Conservation (phyloP, 148 eudicot species). For the Cornus suecica region DNA sequence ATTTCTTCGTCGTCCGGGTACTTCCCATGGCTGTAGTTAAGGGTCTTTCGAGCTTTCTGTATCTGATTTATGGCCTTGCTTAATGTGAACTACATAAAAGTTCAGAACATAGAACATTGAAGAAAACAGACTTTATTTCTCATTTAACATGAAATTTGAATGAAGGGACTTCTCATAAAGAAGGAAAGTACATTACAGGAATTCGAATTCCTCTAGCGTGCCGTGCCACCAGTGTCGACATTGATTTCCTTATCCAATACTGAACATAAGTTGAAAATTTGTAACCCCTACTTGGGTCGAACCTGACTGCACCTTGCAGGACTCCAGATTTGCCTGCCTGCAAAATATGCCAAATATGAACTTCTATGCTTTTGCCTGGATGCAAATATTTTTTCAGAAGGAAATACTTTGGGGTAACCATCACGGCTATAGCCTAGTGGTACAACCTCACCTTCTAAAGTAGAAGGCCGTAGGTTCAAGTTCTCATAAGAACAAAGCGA, state of each 20-base stretch:
- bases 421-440: too few relatives aligned
- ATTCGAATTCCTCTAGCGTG: slow-evolving; percentile 77
- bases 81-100: slow-evolving; percentile 44
- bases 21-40: slow-evolving; percentile 48
- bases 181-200: slow-evolving; percentile 46
- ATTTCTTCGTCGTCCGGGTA: slow-evolving; percentile 67
- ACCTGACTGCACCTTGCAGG: slow-evolving; percentile 84
- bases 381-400: not conserved
- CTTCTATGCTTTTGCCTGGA: not conserved
- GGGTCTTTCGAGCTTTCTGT: slow-evolving; percentile 65
- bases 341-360: not conserved
- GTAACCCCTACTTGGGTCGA: slow-evolving; percentile 79
- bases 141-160: not conserved
- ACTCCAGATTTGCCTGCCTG: slow-evolving; percentile 87
- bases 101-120: not conserved
- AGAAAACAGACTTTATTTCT: not conserved
- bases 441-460: too few relatives aligned
- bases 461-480: too few relatives aligned
- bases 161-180: not conserved
- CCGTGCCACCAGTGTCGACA: slow-evolving; percentile 61
- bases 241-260: slow-evolving; percentile 83
- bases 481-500: too few relatives aligned
- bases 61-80: slow-evolving; percentile 63
- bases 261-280: slow-evolving; percentile 86
- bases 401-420: not conserved